phyloP scores from a whole-genome alignment of 2,329 filamentous ascomycete genomes.

The Camptophora hylomeconis region DNA sequence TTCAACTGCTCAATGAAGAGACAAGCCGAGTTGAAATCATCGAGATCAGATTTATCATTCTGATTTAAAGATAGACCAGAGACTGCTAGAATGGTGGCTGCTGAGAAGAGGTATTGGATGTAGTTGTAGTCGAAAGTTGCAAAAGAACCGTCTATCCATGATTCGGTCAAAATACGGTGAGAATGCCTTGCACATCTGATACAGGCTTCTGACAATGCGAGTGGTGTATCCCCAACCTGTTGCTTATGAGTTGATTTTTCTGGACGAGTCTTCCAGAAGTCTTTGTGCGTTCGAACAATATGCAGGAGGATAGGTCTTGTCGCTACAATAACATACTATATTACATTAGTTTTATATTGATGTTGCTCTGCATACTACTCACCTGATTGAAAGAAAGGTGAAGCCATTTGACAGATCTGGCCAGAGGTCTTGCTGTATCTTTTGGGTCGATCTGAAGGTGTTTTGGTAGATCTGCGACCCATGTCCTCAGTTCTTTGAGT shows the following conservation, averaged over 20 bases:
- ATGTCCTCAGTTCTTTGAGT: conserved; percentile 25
- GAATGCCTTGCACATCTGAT: conserved; percentile 26
- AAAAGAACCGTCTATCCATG: conserved; percentile 27
- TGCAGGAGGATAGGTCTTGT: conserved; percentile 28
- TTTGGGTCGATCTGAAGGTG: conserved; percentile 22
- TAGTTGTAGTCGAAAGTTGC: conserved; percentile 29
- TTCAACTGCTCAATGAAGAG: conserved; percentile 4
- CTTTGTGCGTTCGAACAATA: conserved; percentile 20
- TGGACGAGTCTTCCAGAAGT: conserved; percentile 9
- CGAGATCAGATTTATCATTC: conserved; percentile 4
- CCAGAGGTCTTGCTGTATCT: conserved; percentile 12
- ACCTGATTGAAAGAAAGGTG: conserved; percentile 26
- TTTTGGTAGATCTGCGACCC: conserved; percentile 25
- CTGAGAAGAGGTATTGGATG: conserved; percentile 28
- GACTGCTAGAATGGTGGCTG: conserved; percentile 25
- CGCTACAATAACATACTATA: conserved; percentile 25
- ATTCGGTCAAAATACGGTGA: conserved; percentile 24
- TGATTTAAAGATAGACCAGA: conserved; percentile 13
- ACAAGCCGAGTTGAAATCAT: conserved; percentile 4
- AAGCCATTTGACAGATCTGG: conserved; percentile 17
- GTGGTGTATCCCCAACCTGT: conserved; percentile 22
- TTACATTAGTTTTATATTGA: too few relatives aligned
- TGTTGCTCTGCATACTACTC: too few relatives aligned
- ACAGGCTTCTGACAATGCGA: conserved; percentile 26
- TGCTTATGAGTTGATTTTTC: conserved; percentile 3